Base-by-base conservation (phyloP, 176 grass and related monocot species). In the Oryza officinalis region DNA sequence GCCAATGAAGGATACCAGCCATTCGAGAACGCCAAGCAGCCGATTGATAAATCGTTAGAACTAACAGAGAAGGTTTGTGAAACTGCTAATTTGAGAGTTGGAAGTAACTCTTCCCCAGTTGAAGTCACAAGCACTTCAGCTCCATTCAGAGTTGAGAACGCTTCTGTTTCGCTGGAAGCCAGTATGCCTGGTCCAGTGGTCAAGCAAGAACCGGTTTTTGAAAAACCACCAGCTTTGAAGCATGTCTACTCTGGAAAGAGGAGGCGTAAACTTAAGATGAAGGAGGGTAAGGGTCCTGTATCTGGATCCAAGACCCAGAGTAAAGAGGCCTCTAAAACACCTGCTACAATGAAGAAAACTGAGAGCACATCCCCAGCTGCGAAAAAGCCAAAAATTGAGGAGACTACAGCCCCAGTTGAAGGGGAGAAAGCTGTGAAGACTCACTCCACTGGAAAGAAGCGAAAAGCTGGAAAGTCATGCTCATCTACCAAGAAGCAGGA, bases 1-100 rank as follows among this genome's bases (percentile, higher is more conserved):
- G 84, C 80, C 25, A 80, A 54, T 27, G 89, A 80, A 75, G 69
- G 25, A 4, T 90, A 86, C 63, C 69, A 69, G 50, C 75, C 86
- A 26, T 84, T 90, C 31, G 63, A 83, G 64, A 80, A 70, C 0
- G 32, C 47, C 3, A 79, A 83, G 49, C 75, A 71, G 80, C 70
- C 37, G 22, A 63, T 28, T 4, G 47, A 77, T 33, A 43, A 54
- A 28, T 8, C 64, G 22, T 25, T 65, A 18, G 47, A 32, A 72
- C 46, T 77, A 54, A 43, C 46, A 14, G 65, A 57, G 23, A 54
- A 85, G 5, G 17, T 67, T 35, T 27, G 70, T 83, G 30, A 40
- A 84, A 80, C 69, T 11, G 18, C 33, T 70, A 26, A 40, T n/a
- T 75, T 75, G n/a, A 41, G 50, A 80, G 84, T 15, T 22, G 63